phyloP scores from a whole-genome alignment of 2,329 filamentous ascomycete species.

The Paradendryphiella salina region DNA sequence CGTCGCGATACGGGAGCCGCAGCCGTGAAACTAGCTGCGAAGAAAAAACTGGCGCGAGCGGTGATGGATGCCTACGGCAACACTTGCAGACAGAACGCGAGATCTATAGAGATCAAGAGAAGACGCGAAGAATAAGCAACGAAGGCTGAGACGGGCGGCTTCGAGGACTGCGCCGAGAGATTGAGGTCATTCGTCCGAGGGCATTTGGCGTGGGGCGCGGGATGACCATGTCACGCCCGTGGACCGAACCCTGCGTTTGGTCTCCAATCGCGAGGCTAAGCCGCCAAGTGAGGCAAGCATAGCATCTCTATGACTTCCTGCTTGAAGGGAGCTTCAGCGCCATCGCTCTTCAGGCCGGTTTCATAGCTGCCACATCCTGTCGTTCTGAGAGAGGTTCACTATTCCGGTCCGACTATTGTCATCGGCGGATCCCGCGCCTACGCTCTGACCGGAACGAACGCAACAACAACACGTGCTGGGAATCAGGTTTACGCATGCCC shows the following conservation, averaged over 20 bases:
- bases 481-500: constrained; percentile 17
- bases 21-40: background rate
- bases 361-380: constrained; percentile 1
- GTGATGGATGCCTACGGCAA: constrained; percentile 1
- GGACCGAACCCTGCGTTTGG: background rate
- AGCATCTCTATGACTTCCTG: constrained; percentile 3
- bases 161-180: constrained; percentile 22
- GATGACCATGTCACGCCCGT: constrained; percentile 24
- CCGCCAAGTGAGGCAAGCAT: constrained; percentile 20
- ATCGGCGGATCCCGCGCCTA: constrained; percentile 9
- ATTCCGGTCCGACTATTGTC: background rate
- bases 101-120: background rate
- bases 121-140: constrained; percentile 12
- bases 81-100: constrained; percentile 1
- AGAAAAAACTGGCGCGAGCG: background rate
- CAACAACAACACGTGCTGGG: constrained; percentile 19
- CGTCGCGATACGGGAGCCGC: constrained; percentile 17
- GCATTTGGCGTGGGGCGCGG: constrained; percentile 25
- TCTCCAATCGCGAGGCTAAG: constrained; percentile 22
- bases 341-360: constrained; percentile 12
- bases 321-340: constrained; percentile 16
- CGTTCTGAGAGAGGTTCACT: background rate
- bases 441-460: constrained; percentile 9
- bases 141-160: constrained; percentile 13
- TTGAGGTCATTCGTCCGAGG: constrained; percentile 35